Base-by-base conservation (phyloP, 2,329 filamentous ascomycete genomes). In the Hypoxylon sp. region DNA sequence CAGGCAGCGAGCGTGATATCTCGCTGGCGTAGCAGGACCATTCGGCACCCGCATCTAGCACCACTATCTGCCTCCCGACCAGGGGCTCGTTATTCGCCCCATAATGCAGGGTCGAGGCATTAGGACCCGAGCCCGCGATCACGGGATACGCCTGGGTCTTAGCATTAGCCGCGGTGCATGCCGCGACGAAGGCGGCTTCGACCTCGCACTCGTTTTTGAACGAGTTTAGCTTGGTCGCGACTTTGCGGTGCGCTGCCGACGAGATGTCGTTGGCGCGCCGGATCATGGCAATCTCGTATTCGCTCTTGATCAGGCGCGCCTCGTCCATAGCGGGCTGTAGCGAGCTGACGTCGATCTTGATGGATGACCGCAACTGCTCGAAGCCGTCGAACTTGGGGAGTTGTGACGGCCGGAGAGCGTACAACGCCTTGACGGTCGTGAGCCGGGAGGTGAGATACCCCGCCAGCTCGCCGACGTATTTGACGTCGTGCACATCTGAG, bases 11-110 rank as follows among this genome's bases (percentile, higher is more conserved):
- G 38, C 95, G 89, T 0, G 96, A 98, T 28, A 98, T 89, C 79
- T 98, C 95, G 63, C 91, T 92, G 30, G 93, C 93, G 78, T 99
- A 98, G 73, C 91, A 90, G 52, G 89, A 82, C 80, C 90, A 97
- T 79, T 98, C 95, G 71, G 90, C 91, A 2, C 93, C 94, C 1
- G 95, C 94, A 77, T 99, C 95, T 3, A 99, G 83, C 19, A 97
- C 90, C 32, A 98, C 82, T 30, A 94, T 85, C 75, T 94, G 89
- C 63, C 90, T 87, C 25, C 90, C 89, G 2, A 82, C 81, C 17
- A 98, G 86, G 1, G 89, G 80, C 73, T 91, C 86, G 74, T 97
- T 86, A 77, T 99, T 98, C 58, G 86, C 88, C 46, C 87, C 86
- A 79, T 99, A 99, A 80, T 99, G 96, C 43, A 98, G 83, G 0